Conservation (phyloP, 306 rosid species). For the Hippophae tibetana region DNA sequence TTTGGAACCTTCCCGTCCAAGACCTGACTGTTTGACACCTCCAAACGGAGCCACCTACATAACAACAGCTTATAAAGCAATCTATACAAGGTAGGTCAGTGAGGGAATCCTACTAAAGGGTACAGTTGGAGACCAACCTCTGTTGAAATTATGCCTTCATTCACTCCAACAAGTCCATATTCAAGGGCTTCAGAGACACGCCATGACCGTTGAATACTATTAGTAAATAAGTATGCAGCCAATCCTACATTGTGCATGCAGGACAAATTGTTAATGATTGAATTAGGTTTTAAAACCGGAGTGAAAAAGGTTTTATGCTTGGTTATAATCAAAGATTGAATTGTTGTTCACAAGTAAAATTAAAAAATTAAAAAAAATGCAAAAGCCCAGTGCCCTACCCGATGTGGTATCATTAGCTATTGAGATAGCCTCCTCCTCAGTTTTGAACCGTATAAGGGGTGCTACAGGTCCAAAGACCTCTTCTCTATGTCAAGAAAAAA, state of each 20-base stretch:
- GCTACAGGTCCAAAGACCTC: constrained; percentile 98
- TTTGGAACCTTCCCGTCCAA: constrained; percentile 98
- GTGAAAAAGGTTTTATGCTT: not conserved
- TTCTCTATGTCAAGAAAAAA: constrained; percentile 42
- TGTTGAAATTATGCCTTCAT: constrained; percentile 88
- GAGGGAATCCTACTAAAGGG: not conserved
- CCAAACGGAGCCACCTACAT: constrained; percentile 97
- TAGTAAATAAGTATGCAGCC: constrained; percentile 86
- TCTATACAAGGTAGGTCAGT: constrained; percentile 3
- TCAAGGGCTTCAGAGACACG: constrained; percentile 96
- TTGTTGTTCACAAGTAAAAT: constrained; percentile 8
- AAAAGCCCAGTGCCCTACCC: constrained; percentile 26
- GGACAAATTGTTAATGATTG: not conserved
- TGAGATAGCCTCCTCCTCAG: constrained; percentile 80
- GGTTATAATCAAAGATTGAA: constrained; percentile 8
- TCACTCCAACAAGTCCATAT: constrained; percentile 85
- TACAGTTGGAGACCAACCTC: constrained; percentile 51
- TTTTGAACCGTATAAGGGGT: constrained; percentile 71
- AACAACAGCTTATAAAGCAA: constrained; percentile 10
- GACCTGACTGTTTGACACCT: constrained; percentile 91
- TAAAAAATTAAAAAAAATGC: not conserved
- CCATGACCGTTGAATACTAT: constrained; percentile 86
- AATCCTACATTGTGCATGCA: constrained; percentile 41
- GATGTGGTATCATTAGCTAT: constrained; percentile 83
- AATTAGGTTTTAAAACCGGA: constrained; percentile 6